Conservation (phyloP, 257 asterid species). For the Solanum appendiculatum region DNA sequence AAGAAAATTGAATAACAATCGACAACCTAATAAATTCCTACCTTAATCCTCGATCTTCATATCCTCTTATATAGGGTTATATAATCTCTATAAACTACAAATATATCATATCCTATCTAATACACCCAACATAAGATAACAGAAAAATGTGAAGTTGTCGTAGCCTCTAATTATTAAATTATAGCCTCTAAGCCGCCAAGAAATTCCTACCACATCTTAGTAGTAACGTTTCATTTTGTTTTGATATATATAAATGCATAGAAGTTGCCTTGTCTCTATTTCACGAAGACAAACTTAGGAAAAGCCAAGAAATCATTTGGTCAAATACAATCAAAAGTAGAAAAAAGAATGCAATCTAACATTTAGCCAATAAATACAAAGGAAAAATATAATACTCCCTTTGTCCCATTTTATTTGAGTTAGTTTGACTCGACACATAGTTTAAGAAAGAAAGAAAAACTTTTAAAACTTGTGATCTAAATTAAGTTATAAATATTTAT, state of each 20-base stretch:
- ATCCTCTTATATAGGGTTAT: neutral
- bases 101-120: too few species aligned
- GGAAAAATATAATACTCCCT: neutral
- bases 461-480: too few species aligned
- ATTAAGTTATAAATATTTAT: too few species aligned
- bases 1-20: too few species aligned
- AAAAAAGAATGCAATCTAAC: neutral
- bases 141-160: neutral
- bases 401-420: fast-evolving
- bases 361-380: neutral
- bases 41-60: too few species aligned
- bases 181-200: neutral
- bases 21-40: too few species aligned
- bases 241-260: neutral
- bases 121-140: too few species aligned
- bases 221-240: neutral
- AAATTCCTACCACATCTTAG: neutral
- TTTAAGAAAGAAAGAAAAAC: too few species aligned
- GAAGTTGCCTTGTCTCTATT: neutral
- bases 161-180: neutral
- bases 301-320: neutral
- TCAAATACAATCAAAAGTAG: neutral
- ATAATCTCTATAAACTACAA: too few species aligned
- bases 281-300: neutral
- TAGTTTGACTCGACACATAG: too few species aligned